Evolutionary conservation across 225 moss, liverwort and hornwort genomes (phyloP), one percentile per base, ranked within the genome.

Genomic region (Marchantia paleacea): DNA sequence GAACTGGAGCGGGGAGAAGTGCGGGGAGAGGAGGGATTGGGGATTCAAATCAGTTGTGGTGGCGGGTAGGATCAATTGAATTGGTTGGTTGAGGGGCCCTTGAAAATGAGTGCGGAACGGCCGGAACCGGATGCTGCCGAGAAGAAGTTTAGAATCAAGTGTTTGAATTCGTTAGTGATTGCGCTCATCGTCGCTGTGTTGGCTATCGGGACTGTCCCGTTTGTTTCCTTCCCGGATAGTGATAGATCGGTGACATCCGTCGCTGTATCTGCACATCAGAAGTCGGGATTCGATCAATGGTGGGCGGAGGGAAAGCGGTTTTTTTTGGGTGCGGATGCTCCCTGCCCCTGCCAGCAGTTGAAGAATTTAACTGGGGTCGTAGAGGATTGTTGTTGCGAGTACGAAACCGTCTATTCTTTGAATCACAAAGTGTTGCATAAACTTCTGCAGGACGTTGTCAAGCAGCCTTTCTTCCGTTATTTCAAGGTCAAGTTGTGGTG

Each of bases 321-420:
- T 8, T 61, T 87, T 76, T 87, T 82, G 84, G 84, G 84, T 8
- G 28, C 25, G 18, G 78, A 82, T 26, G 72, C 83, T 0, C 80
- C 85, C 3, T 88, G 88, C 72, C 73, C 85, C 9, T 88, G 88
- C 79, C 85, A 90, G 62, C 85, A 86, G 14, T 75, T 87, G 31
- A 67, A 87, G 73, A 89, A 86, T 79, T 86, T 99, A 71, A 88
- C 89, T 0, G 99, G 99, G 49, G 89, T 99, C 20, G 93, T 99
- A 74, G 91, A 95, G 85, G 99, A 95, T 90, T 95, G 99, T 72
- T 99, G 99, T 76, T 95, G 99, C 75, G 91, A 99, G 79, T 99
- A 99, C 69, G 87, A 81, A 20, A 95, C 99, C 0, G 95, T 99
- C 26, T 92, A 95, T 22, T 77, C 79, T 10, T 82, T 99, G 83